Conservation (phyloP, 2,329 filamentous ascomycete species). For the Colletotrichum karsti region DNA sequence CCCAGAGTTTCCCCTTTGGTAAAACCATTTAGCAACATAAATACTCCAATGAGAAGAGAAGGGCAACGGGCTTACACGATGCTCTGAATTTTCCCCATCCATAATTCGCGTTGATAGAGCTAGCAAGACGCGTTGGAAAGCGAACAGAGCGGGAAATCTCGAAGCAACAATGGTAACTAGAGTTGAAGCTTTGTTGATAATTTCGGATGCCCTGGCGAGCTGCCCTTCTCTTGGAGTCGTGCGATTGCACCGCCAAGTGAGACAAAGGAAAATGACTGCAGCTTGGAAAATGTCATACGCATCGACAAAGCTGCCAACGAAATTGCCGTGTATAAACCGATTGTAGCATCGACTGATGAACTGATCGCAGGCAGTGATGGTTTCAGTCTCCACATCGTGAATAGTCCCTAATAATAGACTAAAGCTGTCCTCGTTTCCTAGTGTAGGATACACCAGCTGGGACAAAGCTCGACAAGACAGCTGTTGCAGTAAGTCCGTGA, state of each 20-base stretch:
- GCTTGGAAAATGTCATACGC: slow-evolving; percentile 21
- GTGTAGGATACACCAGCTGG: neutral
- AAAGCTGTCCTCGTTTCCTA: neutral
- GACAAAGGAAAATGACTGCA: slow-evolving; percentile 4
- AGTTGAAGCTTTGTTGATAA: slow-evolving; percentile 10
- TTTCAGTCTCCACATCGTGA: slow-evolving; percentile 11
- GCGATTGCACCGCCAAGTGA: neutral
- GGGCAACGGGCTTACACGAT: neutral
- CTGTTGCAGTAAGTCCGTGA: neutral
- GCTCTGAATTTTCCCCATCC: neutral
- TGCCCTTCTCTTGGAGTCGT: neutral
- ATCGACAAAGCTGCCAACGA: slow-evolving; percentile 13
- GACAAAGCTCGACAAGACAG: neutral
- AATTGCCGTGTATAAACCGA: neutral
- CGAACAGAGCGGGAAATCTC: slow-evolving; percentile 8
- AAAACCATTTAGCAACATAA: neutral
- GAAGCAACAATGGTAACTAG: slow-evolving; percentile 7
- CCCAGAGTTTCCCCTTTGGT: neutral
- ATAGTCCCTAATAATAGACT: neutral
- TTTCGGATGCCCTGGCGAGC: neutral
- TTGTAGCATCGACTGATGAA: slow-evolving; percentile 7
- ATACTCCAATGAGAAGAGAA: neutral
- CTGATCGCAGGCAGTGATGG: neutral
- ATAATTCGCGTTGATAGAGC: slow-evolving; percentile 1
- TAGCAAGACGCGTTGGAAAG: slow-evolving; percentile 16